Evolutionary conservation across 495 filamentous ascomycete genomes (phyloP).

Genomic region (Penicillium nucicola): DNA sequence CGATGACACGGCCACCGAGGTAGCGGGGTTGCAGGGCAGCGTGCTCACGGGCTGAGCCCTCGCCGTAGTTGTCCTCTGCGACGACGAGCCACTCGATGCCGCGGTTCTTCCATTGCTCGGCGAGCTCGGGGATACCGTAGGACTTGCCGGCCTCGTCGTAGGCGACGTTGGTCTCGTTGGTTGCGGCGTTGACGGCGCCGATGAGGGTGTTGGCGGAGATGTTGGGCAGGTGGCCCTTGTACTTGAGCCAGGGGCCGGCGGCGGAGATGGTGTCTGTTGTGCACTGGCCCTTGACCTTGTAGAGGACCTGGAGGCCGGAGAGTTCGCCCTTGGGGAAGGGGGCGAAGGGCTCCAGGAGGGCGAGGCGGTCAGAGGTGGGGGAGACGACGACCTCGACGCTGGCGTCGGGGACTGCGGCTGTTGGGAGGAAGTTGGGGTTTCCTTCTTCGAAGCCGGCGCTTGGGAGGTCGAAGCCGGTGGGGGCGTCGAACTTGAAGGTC

Average conservation of each 20-base stretch:
- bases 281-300: slow-evolving; percentile 96
- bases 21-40: slow-evolving; percentile 95
- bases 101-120: slow-evolving; percentile 70
- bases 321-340: slow-evolving; percentile 78
- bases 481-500: slow-evolving; percentile 82
- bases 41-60: slow-evolving; percentile 92
- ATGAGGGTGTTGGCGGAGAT: slow-evolving; percentile 96
- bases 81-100: slow-evolving; percentile 81
- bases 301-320: slow-evolving; percentile 64
- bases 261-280: slow-evolving; percentile 98
- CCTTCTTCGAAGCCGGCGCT: slow-evolving; percentile 74
- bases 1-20: slow-evolving; percentile 82
- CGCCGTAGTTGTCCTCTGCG: slow-evolving; percentile 97
- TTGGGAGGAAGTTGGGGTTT: slow-evolving; percentile 70
- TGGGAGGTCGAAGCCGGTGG: slow-evolving; percentile 75
- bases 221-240: slow-evolving; percentile 98
- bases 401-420: slow-evolving; percentile 61
- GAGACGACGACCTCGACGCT: slow-evolving; percentile 63
- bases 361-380: slow-evolving; percentile 82
- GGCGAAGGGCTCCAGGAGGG: slow-evolving; percentile 85
- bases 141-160: slow-evolving; percentile 72
- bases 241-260: slow-evolving; percentile 96
- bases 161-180: slow-evolving; percentile 85
- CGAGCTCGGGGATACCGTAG: slow-evolving; percentile 77
- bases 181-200: slow-evolving; percentile 86